Percentiles rank a stretch among this genome's conserved stretches.
Conservation (phyloP, 2,329 filamentous ascomycete species). For the Plectosphaerella sp. region DNA sequence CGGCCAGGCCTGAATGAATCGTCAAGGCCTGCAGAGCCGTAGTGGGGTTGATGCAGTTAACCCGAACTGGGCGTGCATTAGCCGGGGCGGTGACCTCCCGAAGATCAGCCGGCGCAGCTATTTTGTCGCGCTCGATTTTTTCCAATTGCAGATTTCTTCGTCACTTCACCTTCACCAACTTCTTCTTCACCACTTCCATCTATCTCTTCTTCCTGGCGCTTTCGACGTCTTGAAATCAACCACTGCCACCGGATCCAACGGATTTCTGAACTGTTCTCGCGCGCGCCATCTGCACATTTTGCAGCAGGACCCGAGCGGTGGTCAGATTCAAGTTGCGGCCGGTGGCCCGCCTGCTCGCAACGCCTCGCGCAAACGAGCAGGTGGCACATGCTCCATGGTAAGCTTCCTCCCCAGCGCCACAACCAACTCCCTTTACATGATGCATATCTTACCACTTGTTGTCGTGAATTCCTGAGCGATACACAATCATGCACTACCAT, state of each 20-base stretch:
- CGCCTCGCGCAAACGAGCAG: neutral
- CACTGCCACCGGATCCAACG: too few relatives aligned
- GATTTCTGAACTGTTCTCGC: neutral
- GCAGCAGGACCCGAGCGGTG: neutral
- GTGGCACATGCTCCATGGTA: constrained; percentile 13
- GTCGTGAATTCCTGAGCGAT: constrained; percentile 57
- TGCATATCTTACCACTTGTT: constrained; percentile 53
- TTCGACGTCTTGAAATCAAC: too few relatives aligned
- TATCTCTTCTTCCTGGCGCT: neutral
- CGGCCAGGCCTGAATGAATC: too few relatives aligned
- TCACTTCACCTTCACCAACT: constrained; percentile 6
- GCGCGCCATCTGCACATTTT: neutral
- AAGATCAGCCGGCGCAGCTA: constrained; percentile 4
- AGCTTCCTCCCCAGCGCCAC: constrained; percentile 6
- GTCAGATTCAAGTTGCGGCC: neutral
- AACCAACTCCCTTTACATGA: constrained; percentile 31
- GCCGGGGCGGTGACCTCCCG: neutral
- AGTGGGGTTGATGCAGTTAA: too few relatives aligned
- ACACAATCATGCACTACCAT: constrained; percentile 74
- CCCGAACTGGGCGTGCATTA: too few relatives aligned
- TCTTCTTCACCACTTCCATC: neutral
- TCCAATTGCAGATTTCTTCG: constrained; percentile 6
- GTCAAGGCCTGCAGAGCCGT: too few relatives aligned
- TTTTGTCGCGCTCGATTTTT: neutral
- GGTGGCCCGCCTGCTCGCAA: neutral